These are phyloP conservation scores for Ricinus communis DNA, from an alignment of 345 rosid genomes.

Conservation along the genomic window DNA sequence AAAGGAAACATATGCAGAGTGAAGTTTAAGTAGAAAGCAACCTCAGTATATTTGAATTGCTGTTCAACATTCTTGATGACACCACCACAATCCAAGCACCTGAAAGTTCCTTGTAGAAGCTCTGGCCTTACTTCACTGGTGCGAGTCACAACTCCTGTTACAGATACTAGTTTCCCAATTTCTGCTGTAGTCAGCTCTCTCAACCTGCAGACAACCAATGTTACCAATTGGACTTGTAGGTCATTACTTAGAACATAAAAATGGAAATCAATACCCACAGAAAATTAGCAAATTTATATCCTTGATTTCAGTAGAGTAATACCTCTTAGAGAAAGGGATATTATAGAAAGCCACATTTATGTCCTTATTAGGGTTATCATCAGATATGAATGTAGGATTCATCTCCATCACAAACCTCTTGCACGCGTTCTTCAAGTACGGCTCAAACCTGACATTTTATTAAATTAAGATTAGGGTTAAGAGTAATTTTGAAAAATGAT, in stretches of 20 bases:
- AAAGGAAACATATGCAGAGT: neutral
- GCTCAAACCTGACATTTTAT: conserved; percentile 58
- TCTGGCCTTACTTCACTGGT: conserved; percentile 97
- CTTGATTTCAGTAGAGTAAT: neutral
- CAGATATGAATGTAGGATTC: conserved; percentile 62
- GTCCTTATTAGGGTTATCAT: conserved; percentile 84
- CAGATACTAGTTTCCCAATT: conserved; percentile 86
- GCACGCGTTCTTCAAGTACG: conserved; percentile 83
- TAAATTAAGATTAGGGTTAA: neutral
- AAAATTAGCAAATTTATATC: too few species aligned
- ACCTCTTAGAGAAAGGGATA: conserved; percentile 79
- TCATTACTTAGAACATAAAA: too few species aligned
- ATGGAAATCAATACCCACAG: neutral
- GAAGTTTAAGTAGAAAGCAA: conserved; percentile 15
- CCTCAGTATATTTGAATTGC: conserved; percentile 96
- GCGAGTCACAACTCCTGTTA: conserved; percentile 89
- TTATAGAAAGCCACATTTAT: conserved; percentile 81
- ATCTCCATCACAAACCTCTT: conserved; percentile 82
- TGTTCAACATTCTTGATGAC: conserved; percentile 86
- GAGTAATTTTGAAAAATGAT: too few species aligned
- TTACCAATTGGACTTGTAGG: too few species aligned
- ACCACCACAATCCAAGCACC: conserved; percentile 78
- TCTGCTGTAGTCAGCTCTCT: conserved; percentile 83
- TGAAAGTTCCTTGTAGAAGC: conserved; percentile 85
- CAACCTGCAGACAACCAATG: conserved; percentile 38